A percentile compares a stretch with the other conserved stretches of the same genome.
These are phyloP conservation scores for Coemansia sp. DNA, from an alignment of 192 early-diverging fungal genomes.

Conservation along the genomic window DNA sequence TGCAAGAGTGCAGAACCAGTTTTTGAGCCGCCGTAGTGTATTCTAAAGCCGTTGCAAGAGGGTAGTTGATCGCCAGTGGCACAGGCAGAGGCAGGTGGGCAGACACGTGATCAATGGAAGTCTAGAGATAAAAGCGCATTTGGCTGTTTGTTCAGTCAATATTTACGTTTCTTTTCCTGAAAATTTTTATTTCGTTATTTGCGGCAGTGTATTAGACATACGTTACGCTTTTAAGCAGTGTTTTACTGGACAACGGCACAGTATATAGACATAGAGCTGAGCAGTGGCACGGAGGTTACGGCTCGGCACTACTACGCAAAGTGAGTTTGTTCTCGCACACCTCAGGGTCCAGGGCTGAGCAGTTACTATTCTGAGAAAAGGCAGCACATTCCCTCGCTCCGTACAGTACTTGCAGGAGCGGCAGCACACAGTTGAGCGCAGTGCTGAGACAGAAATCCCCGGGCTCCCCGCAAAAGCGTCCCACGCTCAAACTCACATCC, in stretches of 20 bases:
- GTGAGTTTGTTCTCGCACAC: neutral
- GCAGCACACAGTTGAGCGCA: neutral
- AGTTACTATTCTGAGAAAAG: neutral
- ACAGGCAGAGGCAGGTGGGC: too few relatives aligned
- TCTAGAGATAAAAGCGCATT: neutral
- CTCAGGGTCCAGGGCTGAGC: neutral
- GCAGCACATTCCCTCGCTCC: conserved; percentile 2
- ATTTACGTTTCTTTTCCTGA: conserved; percentile 2
- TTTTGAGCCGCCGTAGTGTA: too few relatives aligned
- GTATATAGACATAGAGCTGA: too few relatives aligned
- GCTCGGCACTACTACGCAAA: neutral
- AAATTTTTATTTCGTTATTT: neutral
- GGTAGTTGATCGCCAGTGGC: too few relatives aligned
- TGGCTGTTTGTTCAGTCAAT: conserved; percentile 3
- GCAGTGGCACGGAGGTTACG: neutral
- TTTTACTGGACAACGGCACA: too few relatives aligned
- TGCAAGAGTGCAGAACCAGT: too few relatives aligned
- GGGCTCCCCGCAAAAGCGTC: conserved; percentile 9
- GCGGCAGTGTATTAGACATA: neutral
- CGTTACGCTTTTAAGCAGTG: too few relatives aligned
- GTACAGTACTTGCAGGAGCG: neutral
- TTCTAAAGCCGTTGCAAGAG: too few relatives aligned
- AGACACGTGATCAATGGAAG: too few relatives aligned
- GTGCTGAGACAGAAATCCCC: conserved; percentile 2
- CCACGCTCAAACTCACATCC: neutral